Base-by-base conservation (phyloP, 129 eudicot species). In the Flaveria ramosissima region DNA sequence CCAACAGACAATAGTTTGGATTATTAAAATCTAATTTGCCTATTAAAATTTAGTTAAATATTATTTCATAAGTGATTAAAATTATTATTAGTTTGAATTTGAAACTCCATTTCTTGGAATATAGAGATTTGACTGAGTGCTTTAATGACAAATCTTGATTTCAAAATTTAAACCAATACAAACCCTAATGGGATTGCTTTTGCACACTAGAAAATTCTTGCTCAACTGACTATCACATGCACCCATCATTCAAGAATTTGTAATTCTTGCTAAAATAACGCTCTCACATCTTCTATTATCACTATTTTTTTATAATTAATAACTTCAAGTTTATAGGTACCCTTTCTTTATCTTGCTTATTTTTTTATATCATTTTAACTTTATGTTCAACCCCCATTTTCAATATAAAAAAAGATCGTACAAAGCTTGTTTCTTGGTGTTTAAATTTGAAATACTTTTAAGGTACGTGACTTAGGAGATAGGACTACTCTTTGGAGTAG, bases 221-320 rank as follows among this genome's bases (percentile, higher is more conserved):
- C 4, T 57, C 74, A 72, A 66, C 39, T 61, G 67, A 78, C 42
- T 42, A 45, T 59, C 86, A 83, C 84, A 77, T 83, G 87, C 52
- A 79, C 51, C 71, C 64, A 20, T 79, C 72, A 67, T 47, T 70
- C 76, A 72, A 70, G 30, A 75, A 69, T 27, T 53, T 62, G 81
- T 20, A 76, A 42, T 27, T 70, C 74, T 74, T 79, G 78, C 75
- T 20, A 71, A 61, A 64, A 71, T 75, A 80, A 62, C 76, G 74
- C 55, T 79, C 78, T 75, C 84, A 84, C 87, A 84, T 84, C 77
- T 47, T 69, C 71, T 71, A 69, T 68, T 15, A 79, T 66, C 59
- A 16, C 67, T 77, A 70, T 77, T 24, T 32, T 30, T 32, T 32
- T 32, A 19, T 67, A 76, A 72, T 82, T 65, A 72, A 77, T 82